phyloP scores from a whole-genome alignment of 208 protist genomes.

The Herpetomonas samuelpessoai region DNA sequence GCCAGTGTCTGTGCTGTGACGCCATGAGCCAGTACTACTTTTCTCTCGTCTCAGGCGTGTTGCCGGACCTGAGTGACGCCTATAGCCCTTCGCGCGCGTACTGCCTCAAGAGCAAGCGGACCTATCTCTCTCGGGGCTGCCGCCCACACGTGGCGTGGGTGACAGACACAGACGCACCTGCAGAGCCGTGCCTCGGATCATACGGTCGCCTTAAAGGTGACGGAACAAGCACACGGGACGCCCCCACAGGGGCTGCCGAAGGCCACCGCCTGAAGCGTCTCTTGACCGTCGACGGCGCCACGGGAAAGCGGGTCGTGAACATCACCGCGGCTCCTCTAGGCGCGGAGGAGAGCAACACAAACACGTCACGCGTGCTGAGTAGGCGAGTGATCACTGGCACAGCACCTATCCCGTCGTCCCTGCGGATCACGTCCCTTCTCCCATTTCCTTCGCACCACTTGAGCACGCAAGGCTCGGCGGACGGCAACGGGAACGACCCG shows the following conservation, averaged over 20 bases:
- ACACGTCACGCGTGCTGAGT: too few relatives aligned
- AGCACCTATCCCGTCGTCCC: slow-evolving; percentile 2
- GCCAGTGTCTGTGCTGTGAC: too few relatives aligned
- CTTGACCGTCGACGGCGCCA: slow-evolving; percentile 33
- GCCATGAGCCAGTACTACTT: slow-evolving; percentile 16
- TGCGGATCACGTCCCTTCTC: slow-evolving; percentile 3
- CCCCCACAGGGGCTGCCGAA: slow-evolving; percentile 1
- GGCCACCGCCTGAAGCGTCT: slow-evolving; percentile 18
- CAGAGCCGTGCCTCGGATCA: slow-evolving; percentile 8
- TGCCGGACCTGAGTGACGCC: slow-evolving; percentile 11
- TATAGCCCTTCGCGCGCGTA: neutral
- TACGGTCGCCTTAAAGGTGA: slow-evolving; percentile 21
- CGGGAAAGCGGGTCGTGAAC: slow-evolving; percentile 24
- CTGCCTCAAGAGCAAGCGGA: slow-evolving; percentile 13
- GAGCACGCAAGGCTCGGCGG: neutral
- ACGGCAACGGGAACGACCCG: too few relatives aligned
- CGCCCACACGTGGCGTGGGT: slow-evolving; percentile 47
- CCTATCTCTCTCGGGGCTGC: slow-evolving; percentile 40
- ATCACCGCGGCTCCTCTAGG: too few relatives aligned
- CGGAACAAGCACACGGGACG: slow-evolving; percentile 14
- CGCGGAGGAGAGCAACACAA: too few relatives aligned
- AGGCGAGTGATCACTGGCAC: neutral
- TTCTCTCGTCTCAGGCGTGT: slow-evolving; percentile 22
- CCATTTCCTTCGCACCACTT: neutral
- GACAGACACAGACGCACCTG: neutral